Evolutionary conservation across 129 eudicot species (phyloP).

Genomic region (Flaveria sonorensis): DNA sequence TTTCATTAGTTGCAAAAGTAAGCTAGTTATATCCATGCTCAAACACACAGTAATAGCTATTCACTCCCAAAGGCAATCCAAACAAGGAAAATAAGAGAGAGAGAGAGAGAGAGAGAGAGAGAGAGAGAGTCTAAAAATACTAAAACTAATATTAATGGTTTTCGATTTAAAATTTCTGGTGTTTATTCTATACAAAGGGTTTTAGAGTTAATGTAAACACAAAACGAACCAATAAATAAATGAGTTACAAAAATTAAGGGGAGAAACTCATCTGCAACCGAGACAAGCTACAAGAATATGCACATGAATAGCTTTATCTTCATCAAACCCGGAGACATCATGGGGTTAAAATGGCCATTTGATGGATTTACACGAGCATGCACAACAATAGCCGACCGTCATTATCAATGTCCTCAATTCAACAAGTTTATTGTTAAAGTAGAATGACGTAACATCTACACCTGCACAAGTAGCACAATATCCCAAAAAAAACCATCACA

Average conservation of each 20-base stretch:
- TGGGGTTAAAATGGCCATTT: constrained; percentile 9
- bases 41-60: constrained; percentile 12
- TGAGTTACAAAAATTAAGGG: constrained; percentile 73
- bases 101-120: background rate
- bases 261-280: constrained; percentile 97
- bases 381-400: background rate
- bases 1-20: background rate
- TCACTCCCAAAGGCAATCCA: constrained; percentile 30
- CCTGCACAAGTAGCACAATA: background rate
- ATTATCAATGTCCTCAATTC: constrained; percentile 15
- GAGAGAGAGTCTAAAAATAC: background rate
- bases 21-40: constrained; percentile 17
- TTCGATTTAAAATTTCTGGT: constrained; percentile 17
- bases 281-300: constrained; percentile 74
- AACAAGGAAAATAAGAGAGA: constrained; percentile 1
- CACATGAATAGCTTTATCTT: constrained; percentile 43
- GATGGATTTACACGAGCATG: background rate
- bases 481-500: background rate
- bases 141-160: constrained; percentile 35
- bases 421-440: background rate
- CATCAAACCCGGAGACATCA: constrained; percentile 36
- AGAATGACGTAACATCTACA: background rate
- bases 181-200: constrained; percentile 49
- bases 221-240: constrained; percentile 37
- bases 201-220: constrained; percentile 31